Percentiles rank a stretch among this genome's conserved stretches.
These are phyloP conservation scores for Sphaceloma murrayae DNA, from an alignment of 2,329 filamentous ascomycete genomes.

Conservation along the genomic window DNA sequence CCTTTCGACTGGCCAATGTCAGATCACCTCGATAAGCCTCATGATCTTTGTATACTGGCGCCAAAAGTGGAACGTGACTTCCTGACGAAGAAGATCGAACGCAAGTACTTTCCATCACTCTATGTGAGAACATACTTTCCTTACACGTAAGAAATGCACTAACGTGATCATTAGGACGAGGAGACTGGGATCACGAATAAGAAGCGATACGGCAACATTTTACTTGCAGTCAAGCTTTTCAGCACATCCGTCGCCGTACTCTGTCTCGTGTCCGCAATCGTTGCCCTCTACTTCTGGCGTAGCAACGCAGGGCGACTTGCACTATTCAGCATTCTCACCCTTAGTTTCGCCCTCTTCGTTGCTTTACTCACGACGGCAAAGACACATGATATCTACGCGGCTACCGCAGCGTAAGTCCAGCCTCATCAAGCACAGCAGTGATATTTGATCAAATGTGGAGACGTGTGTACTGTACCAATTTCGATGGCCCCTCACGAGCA, in stretches of 20 bases:
- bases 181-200: background rate
- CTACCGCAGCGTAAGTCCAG: conserved; percentile 3
- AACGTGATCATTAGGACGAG: background rate
- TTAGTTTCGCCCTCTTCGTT: conserved; percentile 5
- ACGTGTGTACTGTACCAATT: too few relatives aligned
- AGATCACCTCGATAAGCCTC: background rate
- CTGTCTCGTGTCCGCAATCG: conserved; percentile 9
- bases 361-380: conserved; percentile 1
- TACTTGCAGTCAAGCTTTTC: background rate
- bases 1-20: conserved; percentile 11
- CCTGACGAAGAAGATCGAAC: background rate
- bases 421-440: too few relatives aligned
- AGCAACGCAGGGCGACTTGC: background rate
- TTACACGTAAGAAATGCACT: background rate
- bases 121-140: too few relatives aligned
- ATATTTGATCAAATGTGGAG: too few relatives aligned
- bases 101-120: background rate
- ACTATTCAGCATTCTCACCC: conserved; percentile 5
- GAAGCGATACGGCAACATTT: background rate
- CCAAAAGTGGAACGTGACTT: conserved; percentile 9
- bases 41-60: conserved; percentile 14
- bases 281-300: conserved; percentile 7
- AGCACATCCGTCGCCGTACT: background rate
- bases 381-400: conserved; percentile 7
- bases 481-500: too few relatives aligned